Conservation (phyloP, 768 basidiomycete species). For the Lactarius hengduanensis region DNA sequence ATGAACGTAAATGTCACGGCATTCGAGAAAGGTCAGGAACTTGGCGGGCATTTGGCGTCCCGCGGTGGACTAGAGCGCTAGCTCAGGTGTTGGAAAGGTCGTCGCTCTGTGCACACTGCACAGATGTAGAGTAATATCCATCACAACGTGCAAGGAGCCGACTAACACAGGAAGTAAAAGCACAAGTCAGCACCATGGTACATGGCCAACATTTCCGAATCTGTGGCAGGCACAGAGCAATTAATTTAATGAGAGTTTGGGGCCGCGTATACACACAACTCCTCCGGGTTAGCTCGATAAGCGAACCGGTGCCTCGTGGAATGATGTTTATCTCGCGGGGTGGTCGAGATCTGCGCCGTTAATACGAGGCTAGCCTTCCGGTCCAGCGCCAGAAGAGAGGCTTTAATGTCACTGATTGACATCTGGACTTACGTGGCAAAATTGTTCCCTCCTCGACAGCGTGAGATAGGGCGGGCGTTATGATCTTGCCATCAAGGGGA, state of each 20-base stretch:
- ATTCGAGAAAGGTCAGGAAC: neutral
- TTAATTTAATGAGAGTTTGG: neutral
- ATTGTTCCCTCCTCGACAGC: slow-evolving; percentile 9
- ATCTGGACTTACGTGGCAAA: neutral
- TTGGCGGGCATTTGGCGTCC: neutral
- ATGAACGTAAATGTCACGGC: neutral
- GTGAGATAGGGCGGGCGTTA: slow-evolving; percentile 7
- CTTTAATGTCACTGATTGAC: neutral
- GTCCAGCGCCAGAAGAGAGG: neutral
- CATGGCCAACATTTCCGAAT: neutral
- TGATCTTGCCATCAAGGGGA: neutral
- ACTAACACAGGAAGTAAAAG: neutral
- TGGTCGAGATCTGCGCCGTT: slow-evolving; percentile 10
- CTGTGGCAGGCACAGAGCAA: neutral
- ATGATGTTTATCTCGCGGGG: slow-evolving; percentile 15
- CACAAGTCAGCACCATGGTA: neutral
- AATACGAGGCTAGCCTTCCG: neutral
- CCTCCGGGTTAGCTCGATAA: slow-evolving; percentile 4
- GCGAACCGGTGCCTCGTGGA: slow-evolving; percentile 10
- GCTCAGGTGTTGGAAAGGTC: neutral
- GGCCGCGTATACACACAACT: neutral
- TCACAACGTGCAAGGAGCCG: neutral
- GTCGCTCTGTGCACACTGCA: neutral
- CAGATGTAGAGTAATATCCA: neutral
- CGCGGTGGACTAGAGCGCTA: neutral